Base-by-base conservation (phyloP, 2,329 filamentous ascomycete genomes). In the Pyrenophora seminiperda region DNA sequence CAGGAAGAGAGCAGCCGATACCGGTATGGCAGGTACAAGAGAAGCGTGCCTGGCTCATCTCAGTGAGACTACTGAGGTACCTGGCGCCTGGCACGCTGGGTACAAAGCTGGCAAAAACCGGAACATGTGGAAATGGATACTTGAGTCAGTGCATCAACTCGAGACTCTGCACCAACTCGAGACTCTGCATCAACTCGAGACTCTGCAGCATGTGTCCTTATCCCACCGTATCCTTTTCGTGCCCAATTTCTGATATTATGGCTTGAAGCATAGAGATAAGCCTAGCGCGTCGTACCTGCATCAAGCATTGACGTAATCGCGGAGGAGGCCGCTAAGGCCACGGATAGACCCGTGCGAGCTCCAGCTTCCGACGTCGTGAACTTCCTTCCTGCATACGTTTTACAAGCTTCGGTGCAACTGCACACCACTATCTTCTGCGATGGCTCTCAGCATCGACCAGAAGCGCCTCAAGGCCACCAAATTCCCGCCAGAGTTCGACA, bases 381-480 rank as follows among this genome's bases (percentile, higher is more conserved):
- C 39, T 36, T 31, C 40, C 41, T 36, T 30, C 30, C 36, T 41
- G 37, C 47, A 34, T 38, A 47, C 20, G 30, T 50, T 15, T 47
- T 22, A 45, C 38, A 11, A 14, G 14, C 29, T 34, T 42, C 24
- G 14, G 14, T 29, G 15, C 29, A 49, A 27, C 22, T 42, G 22
- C 40, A 45, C 17, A 38, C 18, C 13, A 37, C 38, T 44, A 37
- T 22, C 36, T 13, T 40, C 31, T 20, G 18, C 56, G 56, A 94
- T 94, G 90, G 88, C 90, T 63, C 87, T 88, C 46, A 89, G 85
- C 59, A 90, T 94, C 55, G 93, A 97, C 75, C 87, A 89, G 59
- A 96, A 95, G 79, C 83, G 96, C 66, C 79, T 97, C 48, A 90
- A 88, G 81, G 87, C 87, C 74, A 97, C 92, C 47, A 97, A 95